These are phyloP conservation scores for Raphanus hybrid DNA, from an alignment of 441 rosid genomes.

Conservation along the genomic window DNA sequence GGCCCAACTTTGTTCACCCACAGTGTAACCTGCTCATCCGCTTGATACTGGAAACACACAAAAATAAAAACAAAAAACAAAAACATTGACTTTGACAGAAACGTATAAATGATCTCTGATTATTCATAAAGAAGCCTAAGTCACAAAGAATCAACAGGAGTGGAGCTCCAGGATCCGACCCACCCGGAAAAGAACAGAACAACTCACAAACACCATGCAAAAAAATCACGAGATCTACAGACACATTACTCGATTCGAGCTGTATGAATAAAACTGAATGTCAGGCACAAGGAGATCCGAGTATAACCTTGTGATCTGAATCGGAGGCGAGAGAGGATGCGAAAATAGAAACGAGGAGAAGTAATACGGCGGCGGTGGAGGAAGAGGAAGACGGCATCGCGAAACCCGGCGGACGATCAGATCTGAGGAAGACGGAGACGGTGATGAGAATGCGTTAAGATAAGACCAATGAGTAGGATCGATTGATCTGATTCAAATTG, in stretches of 20 bases:
- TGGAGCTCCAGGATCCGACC: conserved; percentile 15
- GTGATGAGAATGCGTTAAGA: conserved; percentile 18
- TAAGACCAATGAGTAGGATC: not conserved
- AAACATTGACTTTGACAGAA: conserved; percentile 8
- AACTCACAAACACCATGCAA: conserved; percentile 33
- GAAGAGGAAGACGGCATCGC: conserved; percentile 58
- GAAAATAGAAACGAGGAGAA: conserved; percentile 48
- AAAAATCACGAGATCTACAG: conserved; percentile 36
- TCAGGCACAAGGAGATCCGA: conserved; percentile 21
- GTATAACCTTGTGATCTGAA: conserved; percentile 89
- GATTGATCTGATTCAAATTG: conserved; percentile 23
- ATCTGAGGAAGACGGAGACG: conserved; percentile 37
- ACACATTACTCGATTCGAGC: conserved; percentile 24
- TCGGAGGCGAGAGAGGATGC: conserved; percentile 70
- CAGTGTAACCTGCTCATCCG: conserved; percentile 78
- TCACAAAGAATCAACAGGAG: conserved; percentile 7
- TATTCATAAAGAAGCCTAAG: conserved; percentile 4
- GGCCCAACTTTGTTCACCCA: conserved; percentile 99
- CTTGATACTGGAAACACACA: conserved; percentile 68
- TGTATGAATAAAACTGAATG: conserved; percentile 22
- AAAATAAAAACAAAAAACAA: conserved; percentile 30
- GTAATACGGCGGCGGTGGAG: conserved; percentile 36
- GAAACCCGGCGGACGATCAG: conserved; percentile 45
- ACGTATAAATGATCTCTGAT: not conserved
- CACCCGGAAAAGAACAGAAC: conserved; percentile 8